Evolutionary conservation across 768 basidiomycete genomes (phyloP).

Genomic region (Boletus huronensis): DNA sequence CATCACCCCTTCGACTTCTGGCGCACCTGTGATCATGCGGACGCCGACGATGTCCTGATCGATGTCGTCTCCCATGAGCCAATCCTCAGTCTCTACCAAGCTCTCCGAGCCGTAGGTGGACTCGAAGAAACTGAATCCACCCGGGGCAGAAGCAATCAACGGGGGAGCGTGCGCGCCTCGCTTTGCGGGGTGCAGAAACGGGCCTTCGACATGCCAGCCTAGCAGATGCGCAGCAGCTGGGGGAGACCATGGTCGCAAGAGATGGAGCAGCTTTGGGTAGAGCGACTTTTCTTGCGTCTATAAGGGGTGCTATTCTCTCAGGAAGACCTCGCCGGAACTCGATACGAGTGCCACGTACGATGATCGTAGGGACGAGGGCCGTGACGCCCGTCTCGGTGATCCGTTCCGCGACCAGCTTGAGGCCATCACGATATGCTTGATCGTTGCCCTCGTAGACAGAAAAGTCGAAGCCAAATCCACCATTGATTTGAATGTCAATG

Average conservation of each 20-base stretch:
- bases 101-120: slow-evolving; percentile 69
- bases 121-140: slow-evolving; percentile 68
- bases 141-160: slow-evolving; percentile 57
- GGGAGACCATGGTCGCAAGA: slow-evolving; percentile 66
- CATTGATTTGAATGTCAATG: slow-evolving; percentile 88
- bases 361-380: slow-evolving; percentile 66
- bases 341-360: slow-evolving; percentile 43
- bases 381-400: slow-evolving; percentile 89
- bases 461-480: slow-evolving; percentile 85
- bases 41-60: slow-evolving; percentile 45
- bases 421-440: slow-evolving; percentile 59
- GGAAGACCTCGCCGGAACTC: no score
- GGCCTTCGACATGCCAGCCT: slow-evolving; percentile 91
- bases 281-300: slow-evolving; percentile 78
- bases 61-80: slow-evolving; percentile 48
- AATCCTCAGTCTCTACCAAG: slow-evolving; percentile 60
- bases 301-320: background rate
- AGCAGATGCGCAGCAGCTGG: slow-evolving; percentile 66
- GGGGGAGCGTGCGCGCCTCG: slow-evolving; percentile 78
- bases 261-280: slow-evolving; percentile 65
- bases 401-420: slow-evolving; percentile 67
- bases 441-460: slow-evolving; percentile 76
- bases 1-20: slow-evolving; percentile 83
- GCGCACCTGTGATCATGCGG: slow-evolving; percentile 82
- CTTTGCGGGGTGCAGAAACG: slow-evolving; percentile 79